Evolutionary conservation across 2,329 filamentous ascomycete genomes (phyloP).

Genomic region (Sarocladium oryzae): DNA sequence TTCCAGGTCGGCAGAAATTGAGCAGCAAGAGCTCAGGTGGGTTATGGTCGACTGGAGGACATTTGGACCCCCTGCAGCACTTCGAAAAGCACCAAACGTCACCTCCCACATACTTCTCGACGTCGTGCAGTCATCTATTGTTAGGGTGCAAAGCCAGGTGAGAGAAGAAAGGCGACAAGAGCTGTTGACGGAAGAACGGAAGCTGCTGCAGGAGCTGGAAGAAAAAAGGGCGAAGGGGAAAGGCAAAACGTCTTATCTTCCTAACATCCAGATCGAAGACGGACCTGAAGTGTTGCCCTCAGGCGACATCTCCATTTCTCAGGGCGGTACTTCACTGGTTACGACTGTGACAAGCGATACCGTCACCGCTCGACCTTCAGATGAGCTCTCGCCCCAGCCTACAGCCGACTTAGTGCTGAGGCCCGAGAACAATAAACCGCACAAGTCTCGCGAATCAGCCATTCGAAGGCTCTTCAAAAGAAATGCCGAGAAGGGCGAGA

Average conservation of each 20-base stretch:
- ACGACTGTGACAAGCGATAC: neutral
- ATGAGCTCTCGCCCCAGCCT: too few relatives aligned
- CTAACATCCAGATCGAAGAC: conserved; percentile 24
- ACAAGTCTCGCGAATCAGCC: conserved; percentile 24
- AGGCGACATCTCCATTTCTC: too few relatives aligned
- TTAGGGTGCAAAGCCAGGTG: conserved; percentile 30
- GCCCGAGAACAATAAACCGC: neutral
- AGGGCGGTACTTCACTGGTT: neutral
- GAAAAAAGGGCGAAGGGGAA: conserved; percentile 17
- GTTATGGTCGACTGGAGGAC: conserved; percentile 36
- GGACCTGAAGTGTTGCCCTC: neutral
- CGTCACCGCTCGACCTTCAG: neutral
- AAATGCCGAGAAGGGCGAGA: conserved; percentile 31
- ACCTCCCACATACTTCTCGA: conserved; percentile 33
- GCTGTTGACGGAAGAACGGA: conserved; percentile 23
- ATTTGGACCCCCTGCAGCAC: conserved; percentile 38
- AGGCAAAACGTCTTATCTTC: conserved; percentile 28
- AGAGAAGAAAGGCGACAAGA: conserved; percentile 22
- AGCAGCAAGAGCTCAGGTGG: conserved; percentile 18
- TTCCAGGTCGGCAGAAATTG: conserved; percentile 13
- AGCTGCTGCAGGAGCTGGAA: conserved; percentile 16
- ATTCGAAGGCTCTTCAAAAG: conserved; percentile 31
- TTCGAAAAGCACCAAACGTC: conserved; percentile 31
- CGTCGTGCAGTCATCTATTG: conserved; percentile 38
- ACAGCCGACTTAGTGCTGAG: too few relatives aligned